phyloP scores from a whole-genome alignment of 495 filamentous ascomycete species.

The Rostrohypoxylon terebratum region DNA sequence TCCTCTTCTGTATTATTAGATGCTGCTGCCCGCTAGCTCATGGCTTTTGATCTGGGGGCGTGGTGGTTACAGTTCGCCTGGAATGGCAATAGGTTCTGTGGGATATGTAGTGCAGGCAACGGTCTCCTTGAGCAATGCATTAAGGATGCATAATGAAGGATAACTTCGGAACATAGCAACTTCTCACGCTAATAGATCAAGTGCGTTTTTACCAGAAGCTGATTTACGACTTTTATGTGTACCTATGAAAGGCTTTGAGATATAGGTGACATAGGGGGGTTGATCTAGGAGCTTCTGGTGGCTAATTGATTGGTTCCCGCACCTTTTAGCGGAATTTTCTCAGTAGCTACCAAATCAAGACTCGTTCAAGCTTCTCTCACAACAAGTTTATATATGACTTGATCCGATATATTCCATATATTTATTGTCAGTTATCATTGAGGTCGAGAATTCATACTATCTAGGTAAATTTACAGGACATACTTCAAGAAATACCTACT shows the following conservation, averaged over 20 bases:
- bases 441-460: not conserved
- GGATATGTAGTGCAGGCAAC: slow-evolving; percentile 24
- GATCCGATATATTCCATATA: not conserved
- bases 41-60: not conserved
- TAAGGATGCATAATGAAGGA: not conserved
- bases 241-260: too few relatives aligned
- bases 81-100: slow-evolving; percentile 14
- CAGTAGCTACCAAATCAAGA: slow-evolving; percentile 9
- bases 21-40: not conserved
- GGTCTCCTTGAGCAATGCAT: not conserved
- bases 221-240: not conserved
- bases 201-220: not conserved
- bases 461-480: too few relatives aligned
- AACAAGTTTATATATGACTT: not conserved
- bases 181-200: slow-evolving; percentile 5
- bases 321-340: slow-evolving; percentile 38
- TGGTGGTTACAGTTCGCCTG: slow-evolving; percentile 12
- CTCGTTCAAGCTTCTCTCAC: not conserved
- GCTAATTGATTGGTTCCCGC: slow-evolving; percentile 38
- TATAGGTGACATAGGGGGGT: slow-evolving; percentile 31
- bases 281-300: not conserved
- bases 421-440: not conserved
- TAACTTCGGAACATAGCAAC: not conserved
- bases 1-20: slow-evolving; percentile 14
- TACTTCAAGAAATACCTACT: too few relatives aligned